Percentiles rank a stretch among this genome's conserved stretches.
phyloP scores from a whole-genome alignment of 805 yeast species.

The Scheffersomyces coipomensis region DNA sequence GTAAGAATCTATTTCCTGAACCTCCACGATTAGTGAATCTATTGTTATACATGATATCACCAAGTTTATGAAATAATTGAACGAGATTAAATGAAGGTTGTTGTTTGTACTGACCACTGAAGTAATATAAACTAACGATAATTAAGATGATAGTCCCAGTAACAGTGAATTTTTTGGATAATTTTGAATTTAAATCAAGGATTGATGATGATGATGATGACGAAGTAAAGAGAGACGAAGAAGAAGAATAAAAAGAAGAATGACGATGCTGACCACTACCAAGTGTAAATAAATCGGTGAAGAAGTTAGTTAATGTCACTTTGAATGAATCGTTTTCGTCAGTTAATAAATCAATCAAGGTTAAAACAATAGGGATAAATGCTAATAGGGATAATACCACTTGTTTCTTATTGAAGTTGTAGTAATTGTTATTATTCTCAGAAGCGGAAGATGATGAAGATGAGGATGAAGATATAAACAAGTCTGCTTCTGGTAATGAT shows the following conservation, averaged over 20 bases:
- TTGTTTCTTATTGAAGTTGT: no score
- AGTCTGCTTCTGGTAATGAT: no score
- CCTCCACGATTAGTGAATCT: constrained; percentile 5
- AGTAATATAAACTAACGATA: constrained; percentile 1
- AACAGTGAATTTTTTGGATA: not conserved
- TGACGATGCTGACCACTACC: not conserved
- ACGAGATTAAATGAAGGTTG: constrained; percentile 7
- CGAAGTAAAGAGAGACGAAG: not conserved
- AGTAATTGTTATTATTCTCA: no score
- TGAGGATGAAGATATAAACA: no score
- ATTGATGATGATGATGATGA: not conserved
- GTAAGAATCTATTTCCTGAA: constrained; percentile 1
- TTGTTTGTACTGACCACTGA: not conserved
- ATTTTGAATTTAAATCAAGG: not conserved
- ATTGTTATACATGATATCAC: constrained; percentile 13
- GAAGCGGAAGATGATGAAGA: no score
- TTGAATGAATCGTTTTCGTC: not conserved
- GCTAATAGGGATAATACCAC: no score
- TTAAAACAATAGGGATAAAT: no score
- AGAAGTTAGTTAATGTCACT: not conserved
- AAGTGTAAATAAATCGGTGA: not conserved
- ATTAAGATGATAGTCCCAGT: constrained; percentile 10
- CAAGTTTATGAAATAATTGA: constrained; percentile 9
- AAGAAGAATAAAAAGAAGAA: no score
- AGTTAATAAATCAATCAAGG: no score